Evolutionary conservation across 192 early-diverging fungal genomes (phyloP).

Genomic region (Coemansia brasiliensis): DNA sequence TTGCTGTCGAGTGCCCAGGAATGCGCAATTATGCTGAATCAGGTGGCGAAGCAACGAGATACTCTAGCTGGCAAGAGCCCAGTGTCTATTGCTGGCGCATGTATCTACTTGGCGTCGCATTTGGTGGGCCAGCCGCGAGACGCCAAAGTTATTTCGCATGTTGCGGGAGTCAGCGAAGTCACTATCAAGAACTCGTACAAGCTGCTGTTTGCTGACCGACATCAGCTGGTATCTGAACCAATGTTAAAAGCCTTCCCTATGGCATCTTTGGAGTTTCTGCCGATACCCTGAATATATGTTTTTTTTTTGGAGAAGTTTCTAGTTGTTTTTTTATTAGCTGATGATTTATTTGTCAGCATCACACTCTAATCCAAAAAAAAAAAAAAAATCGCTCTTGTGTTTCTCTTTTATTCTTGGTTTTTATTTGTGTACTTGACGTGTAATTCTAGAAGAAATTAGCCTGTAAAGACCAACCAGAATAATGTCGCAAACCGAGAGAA

Average conservation of each 20-base stretch:
- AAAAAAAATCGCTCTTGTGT: not conserved
- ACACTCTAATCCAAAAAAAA: not conserved
- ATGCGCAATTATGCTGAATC: constrained; percentile 69
- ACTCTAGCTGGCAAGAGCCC: constrained; percentile 88
- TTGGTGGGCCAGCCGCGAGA: constrained; percentile 67
- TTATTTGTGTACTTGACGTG: too few relatives aligned
- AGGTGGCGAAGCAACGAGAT: constrained; percentile 74
- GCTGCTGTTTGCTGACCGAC: constrained; percentile 62
- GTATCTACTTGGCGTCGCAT: constrained; percentile 83
- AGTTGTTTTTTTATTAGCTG: too few relatives aligned
- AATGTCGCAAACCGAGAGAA: too few relatives aligned
- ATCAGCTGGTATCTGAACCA: constrained; percentile 48
- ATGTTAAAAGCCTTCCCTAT: constrained; percentile 21
- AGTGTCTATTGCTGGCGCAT: constrained; percentile 88
- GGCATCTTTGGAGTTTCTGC: constrained; percentile 28
- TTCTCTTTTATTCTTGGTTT: not conserved
- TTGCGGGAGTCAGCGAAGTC: constrained; percentile 89
- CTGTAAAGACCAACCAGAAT: too few relatives aligned
- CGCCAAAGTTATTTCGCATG: constrained; percentile 76
- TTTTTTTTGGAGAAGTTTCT: too few relatives aligned
- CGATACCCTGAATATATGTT: constrained; percentile 8
- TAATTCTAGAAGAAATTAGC: too few relatives aligned
- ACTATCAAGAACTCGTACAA: constrained; percentile 89
- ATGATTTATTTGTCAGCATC: not conserved
- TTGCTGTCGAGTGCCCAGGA: constrained; percentile 67